Percentiles rank a stretch among this genome's conserved stretches.
phyloP scores from a whole-genome alignment of 148 eudicot genomes.

The Rhododendron mucronatum region DNA sequence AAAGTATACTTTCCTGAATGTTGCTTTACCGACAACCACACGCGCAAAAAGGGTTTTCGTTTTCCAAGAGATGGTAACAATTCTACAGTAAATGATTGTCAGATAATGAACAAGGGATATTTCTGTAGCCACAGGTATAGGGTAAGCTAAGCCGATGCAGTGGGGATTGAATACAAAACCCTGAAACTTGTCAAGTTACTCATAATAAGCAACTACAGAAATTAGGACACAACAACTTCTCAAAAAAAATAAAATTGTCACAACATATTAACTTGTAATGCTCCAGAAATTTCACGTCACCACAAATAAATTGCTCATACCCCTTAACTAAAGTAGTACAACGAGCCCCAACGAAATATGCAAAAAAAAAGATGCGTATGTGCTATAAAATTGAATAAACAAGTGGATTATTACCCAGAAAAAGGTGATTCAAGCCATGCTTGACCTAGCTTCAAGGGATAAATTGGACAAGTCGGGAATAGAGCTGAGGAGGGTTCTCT shows the following conservation, averaged over 20 bases:
- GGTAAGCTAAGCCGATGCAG: not conserved
- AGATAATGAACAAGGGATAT: not conserved
- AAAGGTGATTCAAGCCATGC: slow-evolving; percentile 27
- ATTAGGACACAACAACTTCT: not conserved
- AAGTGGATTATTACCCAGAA: slow-evolving; percentile 25
- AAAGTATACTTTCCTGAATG: not conserved
- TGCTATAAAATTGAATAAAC: not conserved
- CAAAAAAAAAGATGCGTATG: not conserved
- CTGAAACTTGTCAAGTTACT: not conserved
- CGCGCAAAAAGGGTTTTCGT: not conserved
- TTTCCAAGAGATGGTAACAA: not conserved
- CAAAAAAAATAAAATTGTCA: not conserved
- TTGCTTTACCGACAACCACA: not conserved
- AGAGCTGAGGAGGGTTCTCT: slow-evolving; percentile 9
- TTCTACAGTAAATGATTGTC: not conserved
- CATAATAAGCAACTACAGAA: not conserved
- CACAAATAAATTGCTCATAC: not conserved
- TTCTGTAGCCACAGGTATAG: not conserved
- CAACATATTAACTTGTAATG: not conserved
- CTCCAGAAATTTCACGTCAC: not conserved
- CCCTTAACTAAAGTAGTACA: not conserved
- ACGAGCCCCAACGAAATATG: not conserved
- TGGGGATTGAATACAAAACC: not conserved
- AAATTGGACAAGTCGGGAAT: slow-evolving; percentile 18
- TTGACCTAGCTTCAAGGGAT: slow-evolving; percentile 30